Evolutionary conservation across 164 flowering plant genomes (phyloP), one percentile per base, ranked within the genome.

Genomic region (Nymphaea colorata): DNA sequence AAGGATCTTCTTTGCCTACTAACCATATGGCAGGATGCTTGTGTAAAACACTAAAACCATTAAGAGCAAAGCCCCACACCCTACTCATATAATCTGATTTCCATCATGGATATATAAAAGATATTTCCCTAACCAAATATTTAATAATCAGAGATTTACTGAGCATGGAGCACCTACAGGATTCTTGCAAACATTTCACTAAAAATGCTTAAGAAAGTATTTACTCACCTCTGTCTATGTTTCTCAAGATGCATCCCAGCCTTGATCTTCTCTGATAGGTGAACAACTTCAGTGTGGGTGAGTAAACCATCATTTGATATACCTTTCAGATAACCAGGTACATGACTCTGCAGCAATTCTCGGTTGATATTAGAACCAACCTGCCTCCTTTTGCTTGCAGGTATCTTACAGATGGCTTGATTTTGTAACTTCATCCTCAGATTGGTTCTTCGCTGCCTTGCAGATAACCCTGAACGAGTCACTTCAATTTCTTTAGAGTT

Each of bases 391-490:
- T 67, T 60, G 70, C 69, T 69, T 61, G 69, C 44, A 45, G 69
- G 69, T 7, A 45, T n/a, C 44, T 45, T 41, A 44, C 67, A 16
- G 66, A 66, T 69, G 71, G 62, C 77, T 53, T 73, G 70, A 55
- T 69, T 63, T 6, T 69, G 25, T 65, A n/a, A 66, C 67, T 64
- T 85, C 67, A 65, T 87, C 78, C 77, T 82, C 7, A 78, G 14
- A 72, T 66, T 79, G 18, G 79, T 72, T 74, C 98, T 80, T 44
- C 98, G 71, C 41, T 85, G 84, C 66, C 96, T 79, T 70, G 98
- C 97, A 69, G 93, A 88, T n/a, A 81, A 64, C 42, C 97, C 97
- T 25, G 99, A 88, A 73, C 86, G 74, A 65, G 81, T 83, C 42
- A 91, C 79, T 12, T 76, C 74, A 25, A 76, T 64, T 69, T 75